Evolutionary conservation across 2,329 filamentous ascomycete genomes (phyloP), one percentile per base, ranked within the genome.

Genomic region (Penicillium sp.): DNA sequence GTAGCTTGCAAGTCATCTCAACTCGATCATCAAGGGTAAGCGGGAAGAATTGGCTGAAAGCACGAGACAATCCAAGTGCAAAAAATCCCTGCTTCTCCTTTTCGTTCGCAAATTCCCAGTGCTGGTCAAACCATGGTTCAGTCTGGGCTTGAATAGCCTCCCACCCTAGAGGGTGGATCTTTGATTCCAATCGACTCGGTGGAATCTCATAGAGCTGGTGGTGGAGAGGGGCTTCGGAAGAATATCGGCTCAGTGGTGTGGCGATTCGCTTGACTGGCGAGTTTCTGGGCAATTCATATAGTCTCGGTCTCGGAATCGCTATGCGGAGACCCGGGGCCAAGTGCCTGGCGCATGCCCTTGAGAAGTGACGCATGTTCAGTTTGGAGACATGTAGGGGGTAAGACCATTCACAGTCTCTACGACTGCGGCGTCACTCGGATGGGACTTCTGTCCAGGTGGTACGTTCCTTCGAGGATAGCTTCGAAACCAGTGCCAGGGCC

Each of bases 71-170:
- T 6, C 58, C 58, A 16, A 58, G n/a, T 6, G 36, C 41, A 16
- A 54, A 45, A 24, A 60, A 60, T 2, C 38, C 49, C 11, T 45
- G 44, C 40, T 47, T 61, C 22, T 60, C 51, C 30, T 44, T 53
- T 16, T 56, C 44, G 35, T 46, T 55, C n/a, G 42, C 8, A 24
- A 61, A 61, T 2, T 39, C 44, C 58, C 58, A 60, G 25, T 58
- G 43, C 5, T 53, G 16, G 4, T 10, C 20, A 13, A 61, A 58
- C 27, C 53, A 58, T 5, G 58, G 58, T 30, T 60, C 58, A 42
- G 60, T 47, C 22, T 51, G 33, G 2, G 45, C 39, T 40, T 61
- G 58, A 2, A 61, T 58, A 2, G 9, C 28, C 14, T 55, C 45
- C 55, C 53, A 58, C 44, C 56, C 56, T 31, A 55, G 39, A 18